Evolutionary conservation across 2,329 filamentous ascomycete species (phyloP), one percentile per base, ranked within the genome.

Genomic region (Xylaria sp.): DNA sequence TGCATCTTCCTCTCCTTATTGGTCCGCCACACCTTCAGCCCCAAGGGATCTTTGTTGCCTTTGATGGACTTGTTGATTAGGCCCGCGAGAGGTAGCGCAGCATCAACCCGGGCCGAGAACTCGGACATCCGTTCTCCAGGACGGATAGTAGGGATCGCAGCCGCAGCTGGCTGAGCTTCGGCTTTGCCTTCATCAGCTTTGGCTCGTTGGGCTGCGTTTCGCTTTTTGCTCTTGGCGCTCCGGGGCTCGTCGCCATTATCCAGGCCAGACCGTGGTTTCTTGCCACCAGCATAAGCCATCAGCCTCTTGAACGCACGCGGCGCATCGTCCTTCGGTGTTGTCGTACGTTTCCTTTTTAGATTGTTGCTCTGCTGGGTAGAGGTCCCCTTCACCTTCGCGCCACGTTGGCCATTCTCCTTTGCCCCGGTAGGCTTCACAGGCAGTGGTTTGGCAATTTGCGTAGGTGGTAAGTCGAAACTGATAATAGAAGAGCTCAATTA

Each of bases 271-370:
- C 86, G 85, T 10, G 86, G 80, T 69, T 85, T 87, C 76, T 89
- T 90, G n/a, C 88, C 86, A 18, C 84, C 81, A 49, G 91, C 88
- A 73, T 90, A 88, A 41, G 92, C 89, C 92, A 98, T 96, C 71
- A 98, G 83, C 13, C 94, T 90, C 70, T 89, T 89, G 80, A 99
- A 99, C 1, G 92, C 93, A 73, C 93, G 92, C 0, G 96, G 96
- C 1, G 92, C 94, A 81, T 98, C 96, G 79, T 97, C 90, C 48
- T 87, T 84, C 36, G 79, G 80, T 60, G 79, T 75, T 54, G 71
- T 76, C 41, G 78, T 79, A 68, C 81, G 78, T 81, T 85, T 90
- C 82, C 82, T 83, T 74, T 86, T 86, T 59, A 76, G 70, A 78
- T 80, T 85, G 75, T 82, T 88, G 76, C 73, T 79, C 51, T 74